Conservation (phyloP, 495 filamentous ascomycete genomes). For the Apodospora peruviana region DNA sequence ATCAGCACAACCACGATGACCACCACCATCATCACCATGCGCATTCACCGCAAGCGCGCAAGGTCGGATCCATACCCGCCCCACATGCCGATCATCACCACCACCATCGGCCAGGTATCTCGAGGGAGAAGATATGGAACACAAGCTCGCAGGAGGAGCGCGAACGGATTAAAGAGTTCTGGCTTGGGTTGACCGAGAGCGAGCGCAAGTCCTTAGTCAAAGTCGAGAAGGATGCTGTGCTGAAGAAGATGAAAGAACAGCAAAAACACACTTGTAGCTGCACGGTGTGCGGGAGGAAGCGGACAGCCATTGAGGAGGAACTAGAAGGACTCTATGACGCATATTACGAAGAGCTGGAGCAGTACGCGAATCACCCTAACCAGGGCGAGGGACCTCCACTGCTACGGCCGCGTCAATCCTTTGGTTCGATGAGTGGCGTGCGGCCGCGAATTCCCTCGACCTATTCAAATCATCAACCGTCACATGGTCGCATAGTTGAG, state of each 20-base stretch:
- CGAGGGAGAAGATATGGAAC: slow-evolving; percentile 93
- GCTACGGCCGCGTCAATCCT: slow-evolving; percentile 56
- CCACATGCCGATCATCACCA: slow-evolving; percentile 16
- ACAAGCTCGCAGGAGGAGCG: slow-evolving; percentile 88
- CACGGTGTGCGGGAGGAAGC: slow-evolving; percentile 92
- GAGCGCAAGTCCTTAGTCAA: slow-evolving; percentile 92
- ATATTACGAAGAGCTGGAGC: slow-evolving; percentile 96
- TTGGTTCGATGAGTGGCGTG: slow-evolving; percentile 47
- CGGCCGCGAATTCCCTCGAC: slow-evolving; percentile 42
- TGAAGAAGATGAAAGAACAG: slow-evolving; percentile 99
- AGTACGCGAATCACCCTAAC: slow-evolving; percentile 89
- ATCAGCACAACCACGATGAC: slow-evolving; percentile 2
- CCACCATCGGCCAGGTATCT: slow-evolving; percentile 39
- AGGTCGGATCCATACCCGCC: slow-evolving; percentile 11
- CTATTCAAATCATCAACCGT: slow-evolving; percentile 46
- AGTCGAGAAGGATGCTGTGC: slow-evolving; percentile 95
- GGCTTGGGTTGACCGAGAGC: slow-evolving; percentile 91
- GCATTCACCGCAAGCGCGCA: slow-evolving; percentile 12
- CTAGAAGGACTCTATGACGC: slow-evolving; percentile 98
- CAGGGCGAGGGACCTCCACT: slow-evolving; percentile 54
- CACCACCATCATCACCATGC: slow-evolving; percentile 8
- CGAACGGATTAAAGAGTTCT: slow-evolving; percentile 96
- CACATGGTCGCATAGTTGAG: slow-evolving; percentile 50
- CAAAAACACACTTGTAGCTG: slow-evolving; percentile 99
- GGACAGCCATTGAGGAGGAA: slow-evolving; percentile 97